Evolutionary conservation across 805 yeast species (phyloP), one percentile per base, ranked within the genome.

Genomic region (Suhomyces vadensis): DNA sequence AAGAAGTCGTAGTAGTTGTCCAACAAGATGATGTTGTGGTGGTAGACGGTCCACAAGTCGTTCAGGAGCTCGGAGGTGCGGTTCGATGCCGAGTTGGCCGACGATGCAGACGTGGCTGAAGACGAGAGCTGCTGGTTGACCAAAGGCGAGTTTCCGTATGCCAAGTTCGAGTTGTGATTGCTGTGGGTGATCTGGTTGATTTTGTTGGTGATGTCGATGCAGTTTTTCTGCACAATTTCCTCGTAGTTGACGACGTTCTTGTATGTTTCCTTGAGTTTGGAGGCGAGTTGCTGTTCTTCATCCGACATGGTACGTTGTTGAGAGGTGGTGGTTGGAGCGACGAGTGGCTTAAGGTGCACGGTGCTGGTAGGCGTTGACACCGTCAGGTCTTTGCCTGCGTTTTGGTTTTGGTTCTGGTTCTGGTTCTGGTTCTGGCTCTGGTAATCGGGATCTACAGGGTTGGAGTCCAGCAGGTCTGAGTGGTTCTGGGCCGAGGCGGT

Each of bases 1-100:
- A 85, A 61, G 53, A 85, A 85, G 52, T 85, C 89, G 49, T 83
- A 81, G 57, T 85, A 86, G 53, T 83, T 79, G 60, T 86, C 87
- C 44, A 85, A 65, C 29, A 86, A 63, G 24, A 81, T 81, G 13
- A 82, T 71, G 58, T 84, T 83, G 50, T 81, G 77, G 58, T 81
- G 85, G 63, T 85, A 85, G 16, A 83, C 82, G 14, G 78, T 71
- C 91, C 91, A 85, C 43, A 85, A 64, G 54, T 82, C 84, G 51
- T 83, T 74, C 44, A 73, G 70, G 25, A 79, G 65, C 50, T 82
- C 83, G 43, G 79, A 67, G 11, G 71, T 64, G 31, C 63, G 62
- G n/a, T 58, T 57, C 2, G 65, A 39, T 25, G 48, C 47, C 11
- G 60, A 49, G n/a, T 53, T 38, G 13, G 48, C 37, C 10, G 50